Evolutionary conservation across 208 protist genomes (phyloP).

Genomic region (Herpetomonas samuelpessoai): DNA sequence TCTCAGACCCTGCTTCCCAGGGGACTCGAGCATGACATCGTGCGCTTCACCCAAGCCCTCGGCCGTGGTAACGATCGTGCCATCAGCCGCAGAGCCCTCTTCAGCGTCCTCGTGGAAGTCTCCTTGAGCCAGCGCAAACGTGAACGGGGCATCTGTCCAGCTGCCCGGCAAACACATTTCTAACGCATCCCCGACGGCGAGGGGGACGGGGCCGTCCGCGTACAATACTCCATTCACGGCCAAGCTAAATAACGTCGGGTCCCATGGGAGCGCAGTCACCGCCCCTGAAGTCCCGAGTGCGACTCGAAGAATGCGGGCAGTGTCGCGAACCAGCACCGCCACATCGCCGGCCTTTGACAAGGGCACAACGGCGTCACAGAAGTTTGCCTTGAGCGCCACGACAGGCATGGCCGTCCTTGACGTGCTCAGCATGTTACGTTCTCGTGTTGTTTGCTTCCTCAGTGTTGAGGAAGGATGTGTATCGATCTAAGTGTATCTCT

Average conservation of each 20-base stretch:
- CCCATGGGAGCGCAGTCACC: slow-evolving; percentile 4
- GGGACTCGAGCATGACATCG: too few relatives aligned
- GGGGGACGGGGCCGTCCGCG: slow-evolving; percentile 5
- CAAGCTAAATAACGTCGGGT: neutral
- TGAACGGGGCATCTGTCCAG: neutral
- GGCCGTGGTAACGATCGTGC: too few relatives aligned
- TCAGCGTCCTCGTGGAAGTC: neutral
- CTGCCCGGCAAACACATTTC: neutral
- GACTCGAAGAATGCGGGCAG: neutral
- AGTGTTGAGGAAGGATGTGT: too few relatives aligned
- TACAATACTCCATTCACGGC: slow-evolving; percentile 9
- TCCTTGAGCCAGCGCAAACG: neutral
- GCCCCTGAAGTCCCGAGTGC: neutral
- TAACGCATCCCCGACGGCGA: slow-evolving; percentile 2
- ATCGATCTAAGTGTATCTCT: too few relatives aligned
- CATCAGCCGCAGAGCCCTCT: too few relatives aligned
- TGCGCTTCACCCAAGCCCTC: too few relatives aligned
- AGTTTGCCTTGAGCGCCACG: too few relatives aligned
- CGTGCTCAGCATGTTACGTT: too few relatives aligned
- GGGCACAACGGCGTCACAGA: slow-evolving; percentile 5
- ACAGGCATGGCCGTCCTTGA: too few relatives aligned
- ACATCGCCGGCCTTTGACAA: slow-evolving; percentile 18
- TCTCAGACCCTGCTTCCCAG: too few relatives aligned
- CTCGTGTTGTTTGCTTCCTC: too few relatives aligned
- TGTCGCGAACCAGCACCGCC: slow-evolving; percentile 26